Conservation (phyloP, 1,284 basidiomycete genomes). For the Austroboletus novae-zelandiae region DNA sequence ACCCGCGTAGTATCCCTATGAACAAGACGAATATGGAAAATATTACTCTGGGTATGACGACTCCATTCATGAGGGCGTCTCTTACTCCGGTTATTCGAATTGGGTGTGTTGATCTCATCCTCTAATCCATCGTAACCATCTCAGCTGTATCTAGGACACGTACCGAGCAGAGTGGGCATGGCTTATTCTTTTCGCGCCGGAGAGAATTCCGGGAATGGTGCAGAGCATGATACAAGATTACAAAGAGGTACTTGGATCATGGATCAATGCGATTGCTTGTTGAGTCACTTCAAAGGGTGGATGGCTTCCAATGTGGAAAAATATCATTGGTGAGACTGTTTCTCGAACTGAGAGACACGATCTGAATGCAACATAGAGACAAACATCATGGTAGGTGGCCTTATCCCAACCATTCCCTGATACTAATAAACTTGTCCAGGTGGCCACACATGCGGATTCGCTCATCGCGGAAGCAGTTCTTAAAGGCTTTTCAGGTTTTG, state of each 20-base stretch:
- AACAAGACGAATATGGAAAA: constrained; percentile 63
- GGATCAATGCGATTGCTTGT: background rate
- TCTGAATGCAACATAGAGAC: constrained; percentile 44
- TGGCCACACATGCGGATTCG: constrained; percentile 79
- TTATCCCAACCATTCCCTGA: background rate
- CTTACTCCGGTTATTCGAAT: constrained; percentile 82
- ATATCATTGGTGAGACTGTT: constrained; percentile 59
- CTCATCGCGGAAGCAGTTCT: constrained; percentile 76
- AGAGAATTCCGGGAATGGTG: constrained; percentile 73
- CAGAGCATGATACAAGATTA: constrained; percentile 82
- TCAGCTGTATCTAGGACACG: constrained; percentile 52
- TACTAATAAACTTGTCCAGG: constrained; percentile 35
- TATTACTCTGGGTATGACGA: constrained; percentile 83
- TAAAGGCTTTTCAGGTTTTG: constrained; percentile 63
- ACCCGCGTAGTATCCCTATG: constrained; percentile 68
- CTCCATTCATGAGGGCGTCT: constrained; percentile 56
- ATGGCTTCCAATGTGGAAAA: constrained; percentile 91
- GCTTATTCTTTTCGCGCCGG: constrained; percentile 74
- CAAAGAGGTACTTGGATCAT: constrained; percentile 44
- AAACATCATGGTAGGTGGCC: constrained; percentile 60
- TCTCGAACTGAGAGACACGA: background rate
- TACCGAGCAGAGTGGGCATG: constrained; percentile 80
- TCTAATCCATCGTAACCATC: background rate
- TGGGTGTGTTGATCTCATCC: constrained; percentile 50
- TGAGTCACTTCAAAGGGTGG: constrained; percentile 51